Percentiles rank a stretch among this genome's conserved stretches.
These are phyloP conservation scores for Oryza meridionalis DNA, from an alignment of 176 grass and related monocot species.

Conservation along the genomic window DNA sequence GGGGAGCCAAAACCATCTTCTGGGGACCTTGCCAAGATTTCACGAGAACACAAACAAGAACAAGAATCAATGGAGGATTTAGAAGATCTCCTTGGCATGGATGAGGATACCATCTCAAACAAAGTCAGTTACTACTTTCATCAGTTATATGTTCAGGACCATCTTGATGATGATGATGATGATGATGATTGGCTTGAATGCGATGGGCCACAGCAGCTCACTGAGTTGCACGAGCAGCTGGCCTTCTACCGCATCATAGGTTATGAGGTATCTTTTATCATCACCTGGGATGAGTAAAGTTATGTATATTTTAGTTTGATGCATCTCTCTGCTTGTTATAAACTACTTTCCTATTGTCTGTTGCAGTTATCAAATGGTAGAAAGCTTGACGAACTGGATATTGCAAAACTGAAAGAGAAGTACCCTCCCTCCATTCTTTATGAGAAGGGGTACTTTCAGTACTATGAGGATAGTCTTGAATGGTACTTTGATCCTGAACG, in stretches of 20 bases:
- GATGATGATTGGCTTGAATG: background rate
- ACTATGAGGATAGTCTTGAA: slow-evolving; percentile 10
- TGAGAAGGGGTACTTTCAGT: background rate
- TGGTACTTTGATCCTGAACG: slow-evolving; percentile 31
- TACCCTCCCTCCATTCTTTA: background rate
- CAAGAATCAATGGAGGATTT: no score
- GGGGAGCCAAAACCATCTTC: no score
- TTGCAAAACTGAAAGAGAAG: background rate
- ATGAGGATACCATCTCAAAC: no score
- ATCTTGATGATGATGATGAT: no score
- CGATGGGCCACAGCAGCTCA: background rate
- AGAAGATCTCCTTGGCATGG: no score
- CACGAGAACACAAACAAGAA: no score
- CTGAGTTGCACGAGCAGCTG: background rate
- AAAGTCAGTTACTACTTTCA: no score
- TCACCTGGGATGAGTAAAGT: background rate
- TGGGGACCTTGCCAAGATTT: no score
- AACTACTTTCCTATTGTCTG: background rate
- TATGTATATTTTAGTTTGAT: background rate
- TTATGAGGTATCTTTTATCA: slow-evolving; percentile 28
- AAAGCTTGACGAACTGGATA: background rate
- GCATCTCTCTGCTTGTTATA: background rate
- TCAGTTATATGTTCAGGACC: no score
- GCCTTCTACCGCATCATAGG: slow-evolving; percentile 27
- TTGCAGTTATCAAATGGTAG: background rate